These are phyloP conservation scores for Thraustochytrium sp. DNA, from an alignment of 352 stramenopile genomes.

Conservation along the genomic window DNA sequence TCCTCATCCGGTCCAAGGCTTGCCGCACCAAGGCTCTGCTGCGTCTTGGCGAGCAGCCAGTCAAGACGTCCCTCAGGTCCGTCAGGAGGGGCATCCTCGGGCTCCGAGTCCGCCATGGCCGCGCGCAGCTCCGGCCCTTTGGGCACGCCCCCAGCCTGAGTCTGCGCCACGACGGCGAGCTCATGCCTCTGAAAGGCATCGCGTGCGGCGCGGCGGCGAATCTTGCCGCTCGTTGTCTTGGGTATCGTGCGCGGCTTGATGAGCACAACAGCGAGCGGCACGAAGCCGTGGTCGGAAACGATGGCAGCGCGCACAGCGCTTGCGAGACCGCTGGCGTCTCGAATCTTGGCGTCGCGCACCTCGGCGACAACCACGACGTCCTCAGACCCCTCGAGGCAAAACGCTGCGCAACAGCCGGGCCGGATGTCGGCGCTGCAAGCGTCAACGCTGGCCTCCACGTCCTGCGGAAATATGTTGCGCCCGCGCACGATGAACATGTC, in stretches of 20 bases:
- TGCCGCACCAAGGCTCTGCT: neutral
- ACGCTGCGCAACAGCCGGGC: slow-evolving; percentile 87
- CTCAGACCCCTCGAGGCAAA: slow-evolving; percentile 63
- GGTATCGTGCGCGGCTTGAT: slow-evolving; percentile 81
- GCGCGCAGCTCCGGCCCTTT: neutral
- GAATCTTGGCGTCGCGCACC: slow-evolving; percentile 53
- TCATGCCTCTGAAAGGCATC: neutral
- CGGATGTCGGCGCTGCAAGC: slow-evolving; percentile 57
- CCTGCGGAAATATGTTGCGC: slow-evolving; percentile 97
- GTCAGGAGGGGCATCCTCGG: too few relatives aligned
- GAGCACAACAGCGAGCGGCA: slow-evolving; percentile 77
- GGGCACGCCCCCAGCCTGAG: neutral
- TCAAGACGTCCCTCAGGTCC: neutral
- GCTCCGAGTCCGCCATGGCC: too few relatives aligned
- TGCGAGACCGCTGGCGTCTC: slow-evolving; percentile 48
- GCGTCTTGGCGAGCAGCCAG: neutral
- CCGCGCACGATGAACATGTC: slow-evolving; percentile 98
- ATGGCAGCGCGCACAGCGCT: slow-evolving; percentile 63
- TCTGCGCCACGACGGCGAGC: neutral
- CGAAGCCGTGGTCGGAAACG: slow-evolving; percentile 69
- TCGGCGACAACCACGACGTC: slow-evolving; percentile 65
- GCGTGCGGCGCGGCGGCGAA: slow-evolving; percentile 65
- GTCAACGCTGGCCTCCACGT: slow-evolving; percentile 90
- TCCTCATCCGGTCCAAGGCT: neutral
- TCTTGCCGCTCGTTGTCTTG: slow-evolving; percentile 98